Percentiles rank a stretch among this genome's conserved stretches.
Evolutionary conservation across 495 filamentous ascomycete species (phyloP).

Genomic region (Penicillium parvum): DNA sequence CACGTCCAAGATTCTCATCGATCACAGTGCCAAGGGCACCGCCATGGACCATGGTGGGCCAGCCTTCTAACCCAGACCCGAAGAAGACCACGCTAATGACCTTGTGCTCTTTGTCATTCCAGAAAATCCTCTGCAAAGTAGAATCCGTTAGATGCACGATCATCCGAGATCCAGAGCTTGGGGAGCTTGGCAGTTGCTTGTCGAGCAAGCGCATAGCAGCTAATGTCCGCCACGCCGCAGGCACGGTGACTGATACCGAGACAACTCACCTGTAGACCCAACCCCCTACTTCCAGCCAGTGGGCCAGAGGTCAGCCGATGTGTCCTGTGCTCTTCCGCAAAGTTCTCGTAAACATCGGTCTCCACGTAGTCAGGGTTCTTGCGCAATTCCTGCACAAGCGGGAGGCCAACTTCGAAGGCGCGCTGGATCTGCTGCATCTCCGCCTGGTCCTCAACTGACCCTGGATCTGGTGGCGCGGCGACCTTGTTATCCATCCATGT

Average conservation of each 20-base stretch:
- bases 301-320: conserved; percentile 39
- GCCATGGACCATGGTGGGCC: conserved; percentile 75
- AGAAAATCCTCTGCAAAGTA: conserved; percentile 43
- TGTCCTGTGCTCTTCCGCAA: conserved; percentile 33
- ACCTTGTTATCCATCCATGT: conserved; percentile 27
- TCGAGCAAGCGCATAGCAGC: background rate
- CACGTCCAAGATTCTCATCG: conserved; percentile 54
- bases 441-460: conserved; percentile 26
- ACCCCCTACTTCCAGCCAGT: conserved; percentile 34
- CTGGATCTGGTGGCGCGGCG: conserved; percentile 28
- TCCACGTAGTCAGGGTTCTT: conserved; percentile 50
- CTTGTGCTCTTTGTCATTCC: conserved; percentile 44
- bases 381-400: conserved; percentile 51
- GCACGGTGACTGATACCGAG: conserved; percentile 1
- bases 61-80: conserved; percentile 59
- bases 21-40: conserved; percentile 67
- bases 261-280: conserved; percentile 41
- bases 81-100: conserved; percentile 58
- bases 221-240: background rate
- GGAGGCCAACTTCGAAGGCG: conserved; percentile 36
- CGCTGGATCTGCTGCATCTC: conserved; percentile 22
- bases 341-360: conserved; percentile 51
- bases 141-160: conserved; percentile 21
- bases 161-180: conserved; percentile 17
- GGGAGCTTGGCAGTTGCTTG: conserved; percentile 14